Base-by-base conservation (phyloP, 495 filamentous ascomycete species). In the Aspergillus carlsbadensis region DNA sequence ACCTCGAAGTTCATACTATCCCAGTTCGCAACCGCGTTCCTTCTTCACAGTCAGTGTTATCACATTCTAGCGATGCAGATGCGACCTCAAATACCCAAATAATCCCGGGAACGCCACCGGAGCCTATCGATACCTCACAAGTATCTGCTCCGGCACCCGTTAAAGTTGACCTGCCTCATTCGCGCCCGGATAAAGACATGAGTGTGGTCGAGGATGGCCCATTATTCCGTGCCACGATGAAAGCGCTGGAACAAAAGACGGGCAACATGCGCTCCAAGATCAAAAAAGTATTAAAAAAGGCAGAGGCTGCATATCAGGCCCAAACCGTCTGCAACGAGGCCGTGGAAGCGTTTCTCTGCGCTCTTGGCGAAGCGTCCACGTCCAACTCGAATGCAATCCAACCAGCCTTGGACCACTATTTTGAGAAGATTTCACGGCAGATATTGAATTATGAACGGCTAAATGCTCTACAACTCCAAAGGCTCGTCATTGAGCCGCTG, bases 391-490 rank as follows among this genome's bases (percentile, higher is more conserved):
- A 96, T 64, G 94, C 94, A 1, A 93, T 99, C 18, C 89, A 94
- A 65, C 94, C 94, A 13, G 94, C 93, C 3, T 77, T 98, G 42
- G 94, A 99, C 45, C 93, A 99, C 67, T 99, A 99, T 65, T 99
- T 97, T 56, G 92, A 98, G 66, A 96, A 92, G 65, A 98, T 95
- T 56, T 92, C 92, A 10, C 85, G 85, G 44, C 91, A 97, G 70
- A 98, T 99, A 44, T 74, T 96, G 37, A 64, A 71, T 11, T 98
- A 96, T 56, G 93, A 98, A 72, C 83, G 83, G 59, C 84, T 90
- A 48, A 97, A 96, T 65, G 84, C 89, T 6, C 33, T 73, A 8
- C 93, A 96, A 66, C 76, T 99, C 34, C 93, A 96, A 62, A 92
- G 85, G 65, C 82, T 96, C 6, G 89, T 99, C 61, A 96, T 98